Percentiles rank a stretch among this genome's conserved stretches.
Conservation (phyloP, 176 grass and related monocot genomes). For the Rhynchospora tenuis region DNA sequence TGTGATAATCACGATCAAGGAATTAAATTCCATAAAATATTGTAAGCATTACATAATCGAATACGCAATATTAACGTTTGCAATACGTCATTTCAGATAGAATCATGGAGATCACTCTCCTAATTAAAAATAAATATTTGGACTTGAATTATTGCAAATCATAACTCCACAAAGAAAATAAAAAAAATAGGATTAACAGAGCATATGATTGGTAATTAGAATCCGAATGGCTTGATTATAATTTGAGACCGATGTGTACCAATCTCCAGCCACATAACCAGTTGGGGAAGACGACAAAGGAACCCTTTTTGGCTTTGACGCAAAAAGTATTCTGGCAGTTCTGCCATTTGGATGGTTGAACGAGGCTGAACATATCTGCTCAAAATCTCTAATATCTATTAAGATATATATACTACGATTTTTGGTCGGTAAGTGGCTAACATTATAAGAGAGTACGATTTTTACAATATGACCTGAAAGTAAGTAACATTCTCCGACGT, state of each 20-base stretch:
- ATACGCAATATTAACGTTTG: no score
- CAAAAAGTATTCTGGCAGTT: no score
- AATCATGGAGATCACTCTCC: background rate
- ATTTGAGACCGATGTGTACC: background rate
- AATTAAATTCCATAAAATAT: no score
- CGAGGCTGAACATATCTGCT: background rate
- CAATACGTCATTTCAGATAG: background rate
- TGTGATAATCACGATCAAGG: no score
- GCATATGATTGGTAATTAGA: background rate
- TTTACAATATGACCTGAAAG: no score
- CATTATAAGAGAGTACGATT: no score
- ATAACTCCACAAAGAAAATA: background rate
- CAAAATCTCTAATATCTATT: conserved; percentile 9
- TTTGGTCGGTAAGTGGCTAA: no score
- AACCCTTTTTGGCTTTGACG: conserved; percentile 2
- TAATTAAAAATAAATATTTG: background rate
- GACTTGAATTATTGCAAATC: background rate
- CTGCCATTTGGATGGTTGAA: background rate
- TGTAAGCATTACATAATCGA: no score
- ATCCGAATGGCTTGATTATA: background rate
- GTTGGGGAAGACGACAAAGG: conserved; percentile 19
- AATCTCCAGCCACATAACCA: background rate
- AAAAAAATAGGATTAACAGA: background rate
- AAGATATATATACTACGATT: background rate
- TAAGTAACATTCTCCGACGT: no score